Conservation (phyloP, 306 rosid genomes). For the Cucumis hystrix region DNA sequence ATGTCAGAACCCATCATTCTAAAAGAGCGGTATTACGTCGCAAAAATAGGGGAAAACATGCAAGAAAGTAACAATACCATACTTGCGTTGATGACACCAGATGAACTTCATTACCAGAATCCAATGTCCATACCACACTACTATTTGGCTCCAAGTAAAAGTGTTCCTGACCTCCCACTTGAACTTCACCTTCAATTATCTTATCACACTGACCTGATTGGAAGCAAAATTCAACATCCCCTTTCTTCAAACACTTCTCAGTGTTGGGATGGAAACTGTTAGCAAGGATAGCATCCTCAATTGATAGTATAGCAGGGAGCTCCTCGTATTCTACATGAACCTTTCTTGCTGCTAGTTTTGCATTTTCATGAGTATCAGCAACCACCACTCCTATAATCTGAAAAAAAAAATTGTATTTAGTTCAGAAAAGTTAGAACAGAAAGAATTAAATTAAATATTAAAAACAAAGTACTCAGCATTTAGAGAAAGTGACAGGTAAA, state of each 20-base stretch:
- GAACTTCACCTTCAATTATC: constrained; percentile 79
- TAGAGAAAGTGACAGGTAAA: not conserved
- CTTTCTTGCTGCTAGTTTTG: constrained; percentile 60
- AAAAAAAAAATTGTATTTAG: constrained; percentile 6
- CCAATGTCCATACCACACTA: constrained; percentile 76
- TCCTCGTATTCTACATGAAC: constrained; percentile 70
- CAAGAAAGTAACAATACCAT: constrained; percentile 14
- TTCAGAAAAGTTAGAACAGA: not conserved
- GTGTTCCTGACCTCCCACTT: constrained; percentile 94
- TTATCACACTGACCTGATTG: constrained; percentile 63
- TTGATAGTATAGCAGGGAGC: constrained; percentile 70
- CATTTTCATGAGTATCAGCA: constrained; percentile 94
- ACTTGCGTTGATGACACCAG: constrained; percentile 95
- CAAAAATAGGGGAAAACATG: not conserved
- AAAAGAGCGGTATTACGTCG: not conserved
- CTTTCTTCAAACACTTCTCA: constrained; percentile 52
- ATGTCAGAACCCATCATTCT: not conserved
- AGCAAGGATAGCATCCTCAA: constrained; percentile 74
- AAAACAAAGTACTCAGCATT: not conserved
- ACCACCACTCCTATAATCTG: constrained; percentile 87
- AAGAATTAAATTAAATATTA: not conserved
- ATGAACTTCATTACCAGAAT: constrained; percentile 91
- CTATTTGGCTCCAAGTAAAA: constrained; percentile 85
- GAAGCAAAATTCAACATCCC: constrained; percentile 73
- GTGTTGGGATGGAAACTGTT: constrained; percentile 65